phyloP scores from a whole-genome alignment of 495 filamentous ascomycete genomes.

The Hyphodiscus hymeniophilus region DNA sequence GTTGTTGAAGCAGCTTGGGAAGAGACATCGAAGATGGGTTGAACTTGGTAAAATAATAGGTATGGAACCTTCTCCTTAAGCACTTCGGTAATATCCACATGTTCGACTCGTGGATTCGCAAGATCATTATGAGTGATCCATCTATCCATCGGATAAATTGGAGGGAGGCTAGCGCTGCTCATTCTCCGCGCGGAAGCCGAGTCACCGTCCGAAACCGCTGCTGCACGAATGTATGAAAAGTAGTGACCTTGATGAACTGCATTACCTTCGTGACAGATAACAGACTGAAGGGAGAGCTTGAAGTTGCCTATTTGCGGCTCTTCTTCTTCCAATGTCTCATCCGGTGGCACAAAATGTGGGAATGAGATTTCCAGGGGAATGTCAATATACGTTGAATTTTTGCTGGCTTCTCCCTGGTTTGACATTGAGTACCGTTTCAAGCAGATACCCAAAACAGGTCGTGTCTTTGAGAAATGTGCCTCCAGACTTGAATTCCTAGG shows the following conservation, averaged over 20 bases:
- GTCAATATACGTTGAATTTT: constrained; percentile 75
- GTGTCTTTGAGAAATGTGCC: constrained; percentile 60
- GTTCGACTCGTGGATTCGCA: constrained; percentile 55
- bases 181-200: constrained; percentile 41
- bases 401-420: constrained; percentile 54
- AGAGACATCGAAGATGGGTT: constrained; percentile 59
- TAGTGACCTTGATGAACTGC: constrained; percentile 93
- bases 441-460: constrained; percentile 84
- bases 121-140: constrained; percentile 94
- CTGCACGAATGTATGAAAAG: constrained; percentile 68
- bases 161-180: constrained; percentile 38
- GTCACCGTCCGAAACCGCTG: constrained; percentile 43
- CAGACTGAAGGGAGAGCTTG: constrained; percentile 80
- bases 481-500: constrained; percentile 61
- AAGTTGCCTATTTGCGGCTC: constrained; percentile 70
- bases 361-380: constrained; percentile 84
- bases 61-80: constrained; percentile 86
- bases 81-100: constrained; percentile 64
- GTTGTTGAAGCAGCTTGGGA: constrained; percentile 33
- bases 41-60: constrained; percentile 88
- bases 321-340: constrained; percentile 45
- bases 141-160: constrained; percentile 49
- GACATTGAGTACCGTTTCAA: constrained; percentile 82
- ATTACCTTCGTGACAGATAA: constrained; percentile 84
- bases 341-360: constrained; percentile 78